Conservation (phyloP, 495 filamentous ascomycete genomes). For the Sabuloglossum arenarium region DNA sequence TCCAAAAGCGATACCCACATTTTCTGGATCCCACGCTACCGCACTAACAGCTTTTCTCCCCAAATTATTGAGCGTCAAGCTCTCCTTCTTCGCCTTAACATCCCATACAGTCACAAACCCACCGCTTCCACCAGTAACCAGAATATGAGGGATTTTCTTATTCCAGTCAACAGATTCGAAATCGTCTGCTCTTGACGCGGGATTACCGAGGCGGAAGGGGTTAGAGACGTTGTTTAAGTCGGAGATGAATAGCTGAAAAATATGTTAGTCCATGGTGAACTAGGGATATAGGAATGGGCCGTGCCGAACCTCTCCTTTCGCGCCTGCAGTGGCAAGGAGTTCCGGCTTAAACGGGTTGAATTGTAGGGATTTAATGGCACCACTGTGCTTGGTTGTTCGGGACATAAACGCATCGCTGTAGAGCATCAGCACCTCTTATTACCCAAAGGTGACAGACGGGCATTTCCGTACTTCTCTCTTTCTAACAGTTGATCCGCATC, state of each 20-base stretch:
- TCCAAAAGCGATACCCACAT: constrained; percentile 17
- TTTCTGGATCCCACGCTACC: constrained; percentile 91
- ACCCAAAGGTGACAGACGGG: not conserved
- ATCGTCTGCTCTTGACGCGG: constrained; percentile 76
- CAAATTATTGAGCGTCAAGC: constrained; percentile 78
- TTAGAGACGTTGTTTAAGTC: constrained; percentile 76
- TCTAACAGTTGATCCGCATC: constrained; percentile 69
- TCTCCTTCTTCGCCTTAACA: constrained; percentile 90
- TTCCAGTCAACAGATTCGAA: constrained; percentile 96
- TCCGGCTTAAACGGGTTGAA: constrained; percentile 93
- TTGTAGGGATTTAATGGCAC: constrained; percentile 84
- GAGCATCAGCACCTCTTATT: constrained; percentile 7
- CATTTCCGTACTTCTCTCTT: constrained; percentile 27
- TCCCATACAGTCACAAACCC: constrained; percentile 98
- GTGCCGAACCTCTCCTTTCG: constrained; percentile 80
- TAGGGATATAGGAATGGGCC: not conserved
- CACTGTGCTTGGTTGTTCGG: constrained; percentile 77
- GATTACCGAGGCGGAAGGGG: constrained; percentile 71
- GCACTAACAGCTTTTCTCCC: constrained; percentile 86
- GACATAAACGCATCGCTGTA: constrained; percentile 58
- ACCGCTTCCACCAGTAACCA: constrained; percentile 82
- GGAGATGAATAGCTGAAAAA: constrained; percentile 55
- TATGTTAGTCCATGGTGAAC: not conserved
- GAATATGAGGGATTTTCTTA: constrained; percentile 88
- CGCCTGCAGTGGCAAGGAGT: constrained; percentile 76